Conservation (phyloP, 768 basidiomycete genomes). For the Boletus tomentosulus region DNA sequence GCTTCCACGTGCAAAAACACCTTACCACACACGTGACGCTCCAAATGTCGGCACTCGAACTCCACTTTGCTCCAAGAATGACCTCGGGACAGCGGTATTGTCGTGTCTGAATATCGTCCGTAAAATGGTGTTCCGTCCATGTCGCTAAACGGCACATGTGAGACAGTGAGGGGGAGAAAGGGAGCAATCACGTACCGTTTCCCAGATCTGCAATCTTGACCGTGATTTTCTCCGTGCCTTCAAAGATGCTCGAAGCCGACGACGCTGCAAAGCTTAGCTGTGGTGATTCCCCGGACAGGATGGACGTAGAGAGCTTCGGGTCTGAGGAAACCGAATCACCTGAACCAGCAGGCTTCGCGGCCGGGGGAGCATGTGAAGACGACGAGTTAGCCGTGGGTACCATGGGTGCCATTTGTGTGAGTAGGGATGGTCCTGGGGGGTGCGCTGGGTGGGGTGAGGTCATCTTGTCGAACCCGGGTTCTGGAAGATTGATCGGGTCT, state of each 20-base stretch:
- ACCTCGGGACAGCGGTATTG: conserved; percentile 98
- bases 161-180: background rate
- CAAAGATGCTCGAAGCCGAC: conserved; percentile 29
- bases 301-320: conserved; percentile 26
- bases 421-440: conserved; percentile 60
- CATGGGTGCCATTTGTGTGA: conserved; percentile 65
- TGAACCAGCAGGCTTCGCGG: conserved; percentile 18
- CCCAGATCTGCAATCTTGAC: conserved; percentile 99
- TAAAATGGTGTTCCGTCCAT: conserved; percentile 94
- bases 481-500: conserved; percentile 46
- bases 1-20: conserved; percentile 7
- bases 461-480: conserved; percentile 39
- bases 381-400: conserved; percentile 16
- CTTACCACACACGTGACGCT: conserved; percentile 90
- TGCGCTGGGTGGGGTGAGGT: conserved; percentile 33
- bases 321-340: conserved; percentile 15
- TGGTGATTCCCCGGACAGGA: conserved; percentile 27
- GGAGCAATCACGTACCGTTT: conserved; percentile 57
- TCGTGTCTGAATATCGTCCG: conserved; percentile 96
- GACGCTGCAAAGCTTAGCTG: conserved; percentile 25
- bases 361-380: conserved; percentile 23
- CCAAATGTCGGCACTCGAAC: conserved; percentile 94
- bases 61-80: conserved; percentile 95
- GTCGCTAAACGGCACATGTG: conserved; percentile 44
- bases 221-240: conserved; percentile 68